phyloP scores from a whole-genome alignment of 2,329 filamentous ascomycete species.

The Sporothrix phasma region DNA sequence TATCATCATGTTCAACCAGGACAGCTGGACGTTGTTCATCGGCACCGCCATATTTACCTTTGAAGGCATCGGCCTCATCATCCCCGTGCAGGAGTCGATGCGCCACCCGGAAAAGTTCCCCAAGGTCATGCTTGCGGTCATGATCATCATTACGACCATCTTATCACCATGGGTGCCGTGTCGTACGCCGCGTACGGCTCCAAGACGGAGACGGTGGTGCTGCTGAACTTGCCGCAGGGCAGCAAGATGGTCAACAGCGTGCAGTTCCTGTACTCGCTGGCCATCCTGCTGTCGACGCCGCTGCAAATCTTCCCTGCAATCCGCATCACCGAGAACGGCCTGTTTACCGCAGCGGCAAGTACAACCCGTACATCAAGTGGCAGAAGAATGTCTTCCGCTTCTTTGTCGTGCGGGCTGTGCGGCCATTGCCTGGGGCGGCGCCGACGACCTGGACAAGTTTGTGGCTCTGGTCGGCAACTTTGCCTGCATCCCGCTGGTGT shows the following conservation, averaged over 20 bases:
- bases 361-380: constrained; percentile 98
- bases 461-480: constrained; percentile 94
- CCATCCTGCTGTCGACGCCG: constrained; percentile 91
- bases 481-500: constrained; percentile 92
- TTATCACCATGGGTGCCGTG: constrained; percentile 87
- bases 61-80: constrained; percentile 93
- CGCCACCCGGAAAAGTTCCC: constrained; percentile 83
- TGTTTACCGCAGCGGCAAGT: constrained; percentile 95
- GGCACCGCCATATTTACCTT: constrained; percentile 99
- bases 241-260: constrained; percentile 91
- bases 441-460: constrained; percentile 92
- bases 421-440: constrained; percentile 81
- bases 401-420: constrained; percentile 81
- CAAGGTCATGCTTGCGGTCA: constrained; percentile 74
- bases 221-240: constrained; percentile 93
- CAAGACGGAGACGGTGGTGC: constrained; percentile 88
- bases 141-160: constrained; percentile 87
- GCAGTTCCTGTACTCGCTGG: constrained; percentile 93
- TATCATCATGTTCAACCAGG: constrained; percentile 80
- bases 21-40: constrained; percentile 95
- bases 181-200: constrained; percentile 96
- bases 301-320: constrained; percentile 97
- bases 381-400: constrained; percentile 98
- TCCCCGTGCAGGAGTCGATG: constrained; percentile 98
- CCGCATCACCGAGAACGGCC: constrained; percentile 85